phyloP scores from a whole-genome alignment of 2,329 filamentous ascomycete species.

The Hypoxylon sp. region DNA sequence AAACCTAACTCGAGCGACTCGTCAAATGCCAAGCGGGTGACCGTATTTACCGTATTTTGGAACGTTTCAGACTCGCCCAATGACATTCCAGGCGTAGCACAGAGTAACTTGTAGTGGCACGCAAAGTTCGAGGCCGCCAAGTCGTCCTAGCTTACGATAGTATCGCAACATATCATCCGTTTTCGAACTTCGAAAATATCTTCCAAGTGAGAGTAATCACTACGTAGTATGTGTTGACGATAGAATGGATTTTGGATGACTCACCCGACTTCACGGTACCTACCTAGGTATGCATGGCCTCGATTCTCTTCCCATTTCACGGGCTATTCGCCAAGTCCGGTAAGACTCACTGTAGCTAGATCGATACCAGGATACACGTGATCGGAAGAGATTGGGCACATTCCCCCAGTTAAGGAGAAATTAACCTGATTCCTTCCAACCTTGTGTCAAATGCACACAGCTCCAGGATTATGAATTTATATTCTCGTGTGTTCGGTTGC shows the following conservation, averaged over 20 bases:
- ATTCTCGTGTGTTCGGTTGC: conserved; percentile 9
- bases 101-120: conserved; percentile 15
- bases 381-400: conserved; percentile 1
- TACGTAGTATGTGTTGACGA: not conserved
- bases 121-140: not conserved
- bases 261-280: not conserved
- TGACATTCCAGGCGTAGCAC: conserved; percentile 28
- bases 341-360: not conserved
- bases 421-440: not conserved
- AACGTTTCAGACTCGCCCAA: conserved; percentile 15
- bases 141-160: not conserved
- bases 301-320: conserved; percentile 5
- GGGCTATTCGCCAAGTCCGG: not conserved
- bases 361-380: not conserved
- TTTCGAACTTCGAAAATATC: conserved; percentile 17
- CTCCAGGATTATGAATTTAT: conserved; percentile 2
- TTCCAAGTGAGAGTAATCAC: not conserved
- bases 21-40: conserved; percentile 12
- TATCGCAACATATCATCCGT: conserved; percentile 27
- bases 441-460: conserved; percentile 6
- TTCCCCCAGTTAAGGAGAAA: conserved; percentile 6
- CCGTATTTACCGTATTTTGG: conserved; percentile 11
- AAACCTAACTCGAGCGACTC: conserved; percentile 6
- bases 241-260: not conserved
- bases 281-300: not conserved